Percentiles rank a stretch among this genome's conserved stretches.
Evolutionary conservation across 176 grass and related monocot genomes (phyloP).

Genomic region (Lolium multiflorum): DNA sequence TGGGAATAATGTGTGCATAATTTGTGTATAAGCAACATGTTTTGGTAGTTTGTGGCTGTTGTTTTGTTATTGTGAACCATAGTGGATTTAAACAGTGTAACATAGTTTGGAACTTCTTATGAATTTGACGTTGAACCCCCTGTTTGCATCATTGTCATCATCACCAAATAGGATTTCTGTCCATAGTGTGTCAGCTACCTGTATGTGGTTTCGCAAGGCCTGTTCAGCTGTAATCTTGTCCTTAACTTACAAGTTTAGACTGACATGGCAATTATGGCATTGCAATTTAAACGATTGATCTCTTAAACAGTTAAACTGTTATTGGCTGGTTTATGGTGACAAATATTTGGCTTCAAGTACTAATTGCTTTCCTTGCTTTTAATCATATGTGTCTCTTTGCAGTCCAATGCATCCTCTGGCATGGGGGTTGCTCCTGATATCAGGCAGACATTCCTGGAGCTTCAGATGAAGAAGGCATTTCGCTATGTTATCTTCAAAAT

Average conservation of each 20-base stretch:
- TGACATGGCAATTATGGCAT: neutral
- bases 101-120: neutral
- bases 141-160: neutral
- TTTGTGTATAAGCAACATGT: neutral
- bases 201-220: neutral
- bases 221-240: neutral
- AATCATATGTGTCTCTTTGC: constrained; percentile 29
- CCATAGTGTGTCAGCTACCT: neutral
- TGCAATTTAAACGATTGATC: neutral
- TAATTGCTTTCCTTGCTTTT: neutral
- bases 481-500: constrained; percentile 99
- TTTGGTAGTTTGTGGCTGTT: neutral
- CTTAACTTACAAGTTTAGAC: neutral
- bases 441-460: constrained; percentile 69
- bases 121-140: neutral
- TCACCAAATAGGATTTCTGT: neutral
- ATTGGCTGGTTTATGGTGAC: constrained; percentile 11
- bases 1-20: neutral
- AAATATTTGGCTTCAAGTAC: neutral
- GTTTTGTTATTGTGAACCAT: neutral
- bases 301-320: neutral
- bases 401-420: constrained; percentile 87
- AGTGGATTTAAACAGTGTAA: neutral
- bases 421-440: constrained; percentile 83
- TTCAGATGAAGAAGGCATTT: constrained; percentile 82